These are phyloP conservation scores for Pilaira anomala DNA, from an alignment of 192 early-diverging fungal species.

Conservation along the genomic window DNA sequence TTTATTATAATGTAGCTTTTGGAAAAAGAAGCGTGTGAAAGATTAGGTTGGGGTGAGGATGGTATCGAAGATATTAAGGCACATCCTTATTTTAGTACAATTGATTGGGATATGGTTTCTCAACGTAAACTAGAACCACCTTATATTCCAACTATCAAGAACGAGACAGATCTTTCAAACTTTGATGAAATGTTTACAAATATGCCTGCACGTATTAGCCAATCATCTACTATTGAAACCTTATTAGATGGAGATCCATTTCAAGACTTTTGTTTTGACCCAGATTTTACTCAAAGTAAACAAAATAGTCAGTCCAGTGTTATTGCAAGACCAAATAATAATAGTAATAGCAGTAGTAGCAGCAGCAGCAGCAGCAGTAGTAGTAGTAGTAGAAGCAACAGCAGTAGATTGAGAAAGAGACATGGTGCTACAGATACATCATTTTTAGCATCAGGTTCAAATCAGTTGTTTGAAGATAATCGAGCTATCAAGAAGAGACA, in stretches of 20 bases:
- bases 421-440: not conserved
- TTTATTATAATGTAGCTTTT: conserved; percentile 53
- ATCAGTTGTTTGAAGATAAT: not conserved
- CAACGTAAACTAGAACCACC: conserved; percentile 55
- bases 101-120: conserved; percentile 65
- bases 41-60: conserved; percentile 55
- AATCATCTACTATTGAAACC: conserved; percentile 20
- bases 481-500: not conserved
- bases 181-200: conserved; percentile 52
- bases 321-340: too few relatives aligned
- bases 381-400: too few relatives aligned
- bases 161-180: conserved; percentile 48
- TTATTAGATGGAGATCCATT: conserved; percentile 14
- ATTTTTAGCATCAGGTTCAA: too few relatives aligned
- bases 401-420: not conserved
- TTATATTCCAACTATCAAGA: conserved; percentile 60
- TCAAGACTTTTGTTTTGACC: conserved; percentile 13
- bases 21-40: conserved; percentile 53
- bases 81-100: conserved; percentile 66
- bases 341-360: too few relatives aligned
- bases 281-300: not conserved
- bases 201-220: conserved; percentile 45
- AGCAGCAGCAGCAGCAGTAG: too few relatives aligned
- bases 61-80: conserved; percentile 68
- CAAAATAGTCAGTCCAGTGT: too few relatives aligned